Conservation (phyloP, 2,329 filamentous ascomycete genomes). For the Ilyonectria sp. region DNA sequence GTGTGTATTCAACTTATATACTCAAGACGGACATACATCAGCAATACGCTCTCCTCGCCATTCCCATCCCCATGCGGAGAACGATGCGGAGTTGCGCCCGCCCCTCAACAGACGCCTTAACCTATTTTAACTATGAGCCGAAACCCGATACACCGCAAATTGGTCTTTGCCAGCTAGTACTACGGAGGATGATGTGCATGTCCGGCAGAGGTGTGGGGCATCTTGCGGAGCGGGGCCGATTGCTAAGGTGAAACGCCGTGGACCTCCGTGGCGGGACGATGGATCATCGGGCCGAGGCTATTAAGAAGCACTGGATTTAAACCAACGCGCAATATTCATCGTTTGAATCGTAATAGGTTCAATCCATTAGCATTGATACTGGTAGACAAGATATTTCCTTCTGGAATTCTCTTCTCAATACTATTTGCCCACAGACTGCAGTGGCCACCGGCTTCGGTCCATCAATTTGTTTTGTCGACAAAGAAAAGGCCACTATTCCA, state of each 20-base stretch:
- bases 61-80: neutral
- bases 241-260: slow-evolving; percentile 8
- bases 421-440: neutral
- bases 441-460: neutral
- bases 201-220: slow-evolving; percentile 1
- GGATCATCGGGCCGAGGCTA: neutral
- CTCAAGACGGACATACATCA: neutral
- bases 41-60: no score
- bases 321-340: neutral
- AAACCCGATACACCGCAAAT: no score
- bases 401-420: neutral
- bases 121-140: no score
- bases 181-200: neutral
- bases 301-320: neutral
- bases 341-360: neutral
- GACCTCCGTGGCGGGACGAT: slow-evolving; percentile 3
- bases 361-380: neutral
- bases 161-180: neutral
- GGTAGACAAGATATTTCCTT: neutral
- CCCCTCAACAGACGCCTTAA: no score
- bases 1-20: neutral
- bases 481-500: neutral
- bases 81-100: neutral
- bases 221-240: slow-evolving; percentile 9
- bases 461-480: slow-evolving; percentile 4